These are phyloP conservation scores for Salicornia ramosissima DNA, from an alignment of 148 eudicot genomes.

Conservation along the genomic window DNA sequence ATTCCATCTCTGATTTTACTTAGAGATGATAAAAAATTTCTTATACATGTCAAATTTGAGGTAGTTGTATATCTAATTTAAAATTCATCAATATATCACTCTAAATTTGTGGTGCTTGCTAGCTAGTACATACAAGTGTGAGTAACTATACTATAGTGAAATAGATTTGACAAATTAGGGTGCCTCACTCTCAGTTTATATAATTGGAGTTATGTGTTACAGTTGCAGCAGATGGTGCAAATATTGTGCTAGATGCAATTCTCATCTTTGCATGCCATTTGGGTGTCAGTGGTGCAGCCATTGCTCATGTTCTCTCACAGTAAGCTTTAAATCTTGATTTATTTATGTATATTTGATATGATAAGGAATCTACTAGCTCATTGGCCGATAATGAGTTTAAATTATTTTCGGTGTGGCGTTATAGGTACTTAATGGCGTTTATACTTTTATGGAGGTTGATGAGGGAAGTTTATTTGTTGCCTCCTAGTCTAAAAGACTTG, in stretches of 20 bases:
- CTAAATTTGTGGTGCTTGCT: too few species aligned
- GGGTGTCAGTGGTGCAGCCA: slow-evolving; percentile 95
- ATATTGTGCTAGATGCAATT: slow-evolving; percentile 80
- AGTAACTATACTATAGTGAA: too few species aligned
- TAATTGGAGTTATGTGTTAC: slow-evolving; percentile 4
- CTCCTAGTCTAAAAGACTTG: slow-evolving; percentile 64
- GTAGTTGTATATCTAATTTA: too few species aligned
- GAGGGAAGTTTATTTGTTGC: slow-evolving; percentile 66
- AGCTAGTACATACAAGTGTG: too few species aligned
- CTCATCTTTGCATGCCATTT: slow-evolving; percentile 59
- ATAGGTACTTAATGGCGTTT: slow-evolving; percentile 68
- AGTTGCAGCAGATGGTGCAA: slow-evolving; percentile 80
- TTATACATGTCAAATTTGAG: too few species aligned
- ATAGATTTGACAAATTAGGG: neutral
- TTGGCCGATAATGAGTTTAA: too few species aligned
- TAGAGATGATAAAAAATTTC: too few species aligned
- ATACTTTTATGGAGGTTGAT: slow-evolving; percentile 63
- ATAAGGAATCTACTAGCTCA: neutral
- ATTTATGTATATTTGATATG: neutral
- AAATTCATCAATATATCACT: too few species aligned
- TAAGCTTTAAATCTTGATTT: too few species aligned
- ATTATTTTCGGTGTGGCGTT: neutral
- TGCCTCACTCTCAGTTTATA: neutral
- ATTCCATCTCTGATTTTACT: too few species aligned
- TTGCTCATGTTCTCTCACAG: slow-evolving; percentile 98